Conservation (phyloP, 2,329 filamentous ascomycete genomes). For the Xylogone sp. region DNA sequence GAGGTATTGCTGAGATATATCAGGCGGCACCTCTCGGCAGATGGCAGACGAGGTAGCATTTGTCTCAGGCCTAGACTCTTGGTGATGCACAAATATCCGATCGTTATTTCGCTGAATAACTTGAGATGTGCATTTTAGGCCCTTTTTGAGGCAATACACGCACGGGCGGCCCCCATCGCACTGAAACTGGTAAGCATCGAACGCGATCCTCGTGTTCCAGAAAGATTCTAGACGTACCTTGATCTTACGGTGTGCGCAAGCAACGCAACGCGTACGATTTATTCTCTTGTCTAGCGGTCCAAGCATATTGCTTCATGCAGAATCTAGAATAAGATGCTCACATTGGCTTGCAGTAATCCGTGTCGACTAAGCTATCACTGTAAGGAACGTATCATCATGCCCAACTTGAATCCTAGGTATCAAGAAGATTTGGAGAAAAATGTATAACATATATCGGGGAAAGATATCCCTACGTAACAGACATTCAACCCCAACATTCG, state of each 20-base stretch:
- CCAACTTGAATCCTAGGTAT: no score
- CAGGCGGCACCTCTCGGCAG: neutral
- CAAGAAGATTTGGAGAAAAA: no score
- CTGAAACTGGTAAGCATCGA: slow-evolving; percentile 10
- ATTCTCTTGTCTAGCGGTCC: slow-evolving; percentile 13
- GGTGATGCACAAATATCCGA: neutral
- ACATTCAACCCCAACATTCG: no score
- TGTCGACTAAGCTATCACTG: no score
- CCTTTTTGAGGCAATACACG: slow-evolving; percentile 15
- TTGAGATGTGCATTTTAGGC: slow-evolving; percentile 7
- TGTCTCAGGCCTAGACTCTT: neutral
- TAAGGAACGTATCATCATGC: no score
- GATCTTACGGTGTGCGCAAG: slow-evolving; percentile 14
- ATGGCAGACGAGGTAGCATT: neutral
- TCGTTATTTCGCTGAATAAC: neutral
- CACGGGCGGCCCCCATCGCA: slow-evolving; percentile 16
- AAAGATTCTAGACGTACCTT: slow-evolving; percentile 9
- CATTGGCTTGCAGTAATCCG: no score
- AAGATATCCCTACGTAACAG: no score
- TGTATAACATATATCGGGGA: no score
- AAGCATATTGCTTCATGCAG: neutral
- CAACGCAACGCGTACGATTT: slow-evolving; percentile 11
- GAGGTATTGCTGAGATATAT: slow-evolving; percentile 4
- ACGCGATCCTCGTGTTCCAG: neutral
- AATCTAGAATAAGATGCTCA: neutral